Evolutionary conservation across 1,284 basidiomycete genomes (phyloP).

Genomic region (Fomitopsis betulina): DNA sequence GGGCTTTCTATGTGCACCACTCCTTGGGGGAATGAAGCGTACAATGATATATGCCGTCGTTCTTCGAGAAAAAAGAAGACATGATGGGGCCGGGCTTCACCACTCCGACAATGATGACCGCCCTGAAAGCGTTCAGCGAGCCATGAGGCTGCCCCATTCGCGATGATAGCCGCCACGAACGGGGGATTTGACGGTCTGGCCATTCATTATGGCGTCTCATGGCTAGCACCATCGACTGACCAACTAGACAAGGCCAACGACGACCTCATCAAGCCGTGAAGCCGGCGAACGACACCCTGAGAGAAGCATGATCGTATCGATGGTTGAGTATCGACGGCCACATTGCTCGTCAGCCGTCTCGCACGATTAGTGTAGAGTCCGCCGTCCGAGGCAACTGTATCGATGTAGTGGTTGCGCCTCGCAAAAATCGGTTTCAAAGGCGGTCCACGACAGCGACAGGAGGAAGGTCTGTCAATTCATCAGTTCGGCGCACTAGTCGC

Average conservation of each 20-base stretch:
- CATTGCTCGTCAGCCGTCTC: no score
- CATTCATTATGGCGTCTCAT: background rate
- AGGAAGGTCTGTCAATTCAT: background rate
- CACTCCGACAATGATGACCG: background rate
- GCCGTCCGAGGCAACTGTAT: no score
- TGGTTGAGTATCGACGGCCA: background rate
- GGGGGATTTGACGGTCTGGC: background rate
- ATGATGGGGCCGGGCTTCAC: background rate
- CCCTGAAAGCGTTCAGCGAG: background rate
- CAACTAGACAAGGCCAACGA: background rate
- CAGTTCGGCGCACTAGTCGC: background rate
- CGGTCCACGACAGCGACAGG: background rate
- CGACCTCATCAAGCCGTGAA: background rate
- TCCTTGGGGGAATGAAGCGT: background rate
- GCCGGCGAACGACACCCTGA: background rate
- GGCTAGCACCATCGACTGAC: background rate
- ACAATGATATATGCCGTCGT: background rate
- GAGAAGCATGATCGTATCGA: background rate
- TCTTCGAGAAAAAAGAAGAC: background rate
- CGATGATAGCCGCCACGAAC: background rate
- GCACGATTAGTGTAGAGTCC: no score
- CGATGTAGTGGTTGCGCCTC: background rate
- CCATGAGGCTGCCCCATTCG: constrained; percentile 1
- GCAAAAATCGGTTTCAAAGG: no score
- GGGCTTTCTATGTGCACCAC: background rate